These are phyloP conservation scores for Yamadazyma membranifaciens DNA, from an alignment of 1,139 yeast species.

Conservation along the genomic window DNA sequence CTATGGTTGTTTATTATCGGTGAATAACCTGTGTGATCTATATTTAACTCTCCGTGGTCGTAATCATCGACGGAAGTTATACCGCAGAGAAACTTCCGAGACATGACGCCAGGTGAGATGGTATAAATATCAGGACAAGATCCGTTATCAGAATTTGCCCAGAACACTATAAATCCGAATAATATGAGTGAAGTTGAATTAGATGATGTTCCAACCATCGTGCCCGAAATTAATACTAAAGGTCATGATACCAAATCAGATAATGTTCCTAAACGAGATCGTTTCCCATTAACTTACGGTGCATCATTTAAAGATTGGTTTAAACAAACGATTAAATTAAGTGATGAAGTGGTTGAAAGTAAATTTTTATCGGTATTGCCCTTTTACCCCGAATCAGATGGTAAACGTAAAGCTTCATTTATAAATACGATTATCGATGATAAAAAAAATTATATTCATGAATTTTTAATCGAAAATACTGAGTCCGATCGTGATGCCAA, in stretches of 20 bases:
- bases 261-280: background rate
- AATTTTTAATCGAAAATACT: conserved; percentile 46
- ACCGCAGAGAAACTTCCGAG: too few relatives aligned
- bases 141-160: conserved; percentile 17
- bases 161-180: background rate
- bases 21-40: too few relatives aligned
- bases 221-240: conserved; percentile 10
- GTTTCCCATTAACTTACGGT: conserved; percentile 17
- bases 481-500: conserved; percentile 14
- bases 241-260: conserved; percentile 5
- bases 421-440: conserved; percentile 51
- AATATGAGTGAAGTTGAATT: conserved; percentile 4
- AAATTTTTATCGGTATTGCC: conserved; percentile 48
- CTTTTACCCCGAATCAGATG: conserved; percentile 57
- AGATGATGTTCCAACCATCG: conserved; percentile 14
- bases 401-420: conserved; percentile 45
- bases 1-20: too few relatives aligned
- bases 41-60: too few relatives aligned
- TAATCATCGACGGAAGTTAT: too few relatives aligned
- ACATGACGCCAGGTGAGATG: too few relatives aligned
- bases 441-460: conserved; percentile 53
- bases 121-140: background rate
- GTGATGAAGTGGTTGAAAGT: conserved; percentile 31
- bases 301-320: conserved; percentile 40
- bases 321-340: conserved; percentile 27